Evolutionary conservation across 352 stramenopile species (phyloP), one percentile per base, ranked within the genome.

Genomic region (Globisporangium uncinulatum): DNA sequence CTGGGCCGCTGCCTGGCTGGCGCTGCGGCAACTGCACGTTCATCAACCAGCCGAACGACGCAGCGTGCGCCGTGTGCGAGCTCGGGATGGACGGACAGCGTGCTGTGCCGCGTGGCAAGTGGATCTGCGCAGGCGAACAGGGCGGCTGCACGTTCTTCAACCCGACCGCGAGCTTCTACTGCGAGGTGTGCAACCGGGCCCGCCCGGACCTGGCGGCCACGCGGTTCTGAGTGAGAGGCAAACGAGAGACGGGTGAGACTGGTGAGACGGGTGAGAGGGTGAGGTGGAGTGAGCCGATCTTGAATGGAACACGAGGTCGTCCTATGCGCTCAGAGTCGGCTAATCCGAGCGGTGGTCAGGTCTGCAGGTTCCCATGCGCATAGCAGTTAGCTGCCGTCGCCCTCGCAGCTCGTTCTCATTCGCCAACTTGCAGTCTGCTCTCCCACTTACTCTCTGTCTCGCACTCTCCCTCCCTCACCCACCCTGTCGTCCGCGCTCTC

Each of bases 91-190:
- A 87, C 39, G 86, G 86, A 7, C 74, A 89, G 59, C 79, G 86
- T 14, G 79, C 80, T 34, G 83, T 95, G 11, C 82, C 86, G 8
- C 79, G 80, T 14, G 84, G 79, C 63, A 92, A 93, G 58, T 95
- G 86, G 86, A 73, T 94, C 19, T 95, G 86, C 50, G 83, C 83
- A 1, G 75, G 79, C 4, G 84, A 93, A 42, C 79, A 94, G 49
- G 86, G 86, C 51, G 86, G 86, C 51, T 95, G 84, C 66, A 95
- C 86, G 41, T 94, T 92, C 55, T 94, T 94, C 72, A 95, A 94
- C 63, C 56, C 79, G 14, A 84, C 80, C 58, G 59, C 67, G 13
- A 86, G 77, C 51, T 95, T 94, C 49, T 95, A 95, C 63, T 95
- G 86, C 68, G 83, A 95, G n/a, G 84, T 95, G 41, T 95, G 86